A percentile compares a stretch with the other conserved stretches of the same genome.
Evolutionary conservation across 805 yeast genomes (phyloP).

Genomic region (Candida hungchunana): DNA sequence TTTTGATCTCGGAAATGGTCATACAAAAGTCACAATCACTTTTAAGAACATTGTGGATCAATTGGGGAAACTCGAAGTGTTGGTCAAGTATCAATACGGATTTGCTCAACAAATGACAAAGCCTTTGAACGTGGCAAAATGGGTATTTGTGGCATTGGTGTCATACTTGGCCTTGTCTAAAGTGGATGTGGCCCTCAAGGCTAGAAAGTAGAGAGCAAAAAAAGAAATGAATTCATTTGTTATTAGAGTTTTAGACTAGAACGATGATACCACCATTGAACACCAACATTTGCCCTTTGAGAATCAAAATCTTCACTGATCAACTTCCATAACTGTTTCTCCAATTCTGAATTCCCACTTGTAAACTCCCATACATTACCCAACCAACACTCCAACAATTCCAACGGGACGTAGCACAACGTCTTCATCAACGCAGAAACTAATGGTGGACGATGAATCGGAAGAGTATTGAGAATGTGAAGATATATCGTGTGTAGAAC

Average conservation of each 20-base stretch:
- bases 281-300: slow-evolving; percentile 50
- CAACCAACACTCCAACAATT: slow-evolving; percentile 43
- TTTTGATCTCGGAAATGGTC: slow-evolving; percentile 75
- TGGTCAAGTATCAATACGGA: slow-evolving; percentile 61
- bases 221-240: too few relatives aligned
- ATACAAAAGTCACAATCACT: slow-evolving; percentile 61
- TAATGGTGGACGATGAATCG: slow-evolving; percentile 36
- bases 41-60: slow-evolving; percentile 67
- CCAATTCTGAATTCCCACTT: slow-evolving; percentile 28
- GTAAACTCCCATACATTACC: slow-evolving; percentile 37
- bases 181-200: slow-evolving; percentile 39
- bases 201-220: too few relatives aligned
- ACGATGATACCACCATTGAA: slow-evolving; percentile 58
- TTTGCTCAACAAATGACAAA: slow-evolving; percentile 50
- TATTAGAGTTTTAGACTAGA: too few relatives aligned
- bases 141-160: slow-evolving; percentile 55
- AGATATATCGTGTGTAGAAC: slow-evolving; percentile 40
- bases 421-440: slow-evolving; percentile 44
- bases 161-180: slow-evolving; percentile 46
- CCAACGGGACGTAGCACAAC: slow-evolving; percentile 48
- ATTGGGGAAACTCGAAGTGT: slow-evolving; percentile 49
- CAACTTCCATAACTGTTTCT: slow-evolving; percentile 45
- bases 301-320: slow-evolving; percentile 55
- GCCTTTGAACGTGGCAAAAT: slow-evolving; percentile 61
- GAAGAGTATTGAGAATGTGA: slow-evolving; percentile 36